Evolutionary conservation across 352 stramenopile genomes (phyloP).

Genomic region (Globisporangium lucens): DNA sequence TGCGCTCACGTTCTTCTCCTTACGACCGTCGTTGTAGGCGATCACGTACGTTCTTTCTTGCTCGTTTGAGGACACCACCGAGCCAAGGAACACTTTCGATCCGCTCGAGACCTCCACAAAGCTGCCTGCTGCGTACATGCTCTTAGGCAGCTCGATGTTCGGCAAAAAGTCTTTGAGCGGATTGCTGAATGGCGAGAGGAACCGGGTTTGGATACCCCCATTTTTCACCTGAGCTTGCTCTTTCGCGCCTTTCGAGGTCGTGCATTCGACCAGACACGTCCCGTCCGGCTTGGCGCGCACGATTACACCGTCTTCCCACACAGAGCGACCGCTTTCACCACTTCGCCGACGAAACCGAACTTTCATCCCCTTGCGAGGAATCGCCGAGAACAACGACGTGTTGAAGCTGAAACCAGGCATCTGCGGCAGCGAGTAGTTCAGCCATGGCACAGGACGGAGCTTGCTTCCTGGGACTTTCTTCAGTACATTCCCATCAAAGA

Average conservation of each 20-base stretch:
- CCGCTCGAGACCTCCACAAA: constrained; percentile 50
- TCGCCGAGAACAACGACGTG: constrained; percentile 22
- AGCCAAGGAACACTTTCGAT: constrained; percentile 43
- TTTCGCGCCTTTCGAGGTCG: constrained; percentile 26
- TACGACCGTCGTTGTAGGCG: constrained; percentile 50
- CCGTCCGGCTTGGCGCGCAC: constrained; percentile 43
- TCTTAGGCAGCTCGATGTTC: constrained; percentile 26
- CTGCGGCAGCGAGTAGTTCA: constrained; percentile 39
- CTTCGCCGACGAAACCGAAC: constrained; percentile 43
- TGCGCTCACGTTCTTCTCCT: constrained; percentile 49
- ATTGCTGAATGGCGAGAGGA: constrained; percentile 31
- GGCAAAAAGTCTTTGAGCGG: constrained; percentile 27
- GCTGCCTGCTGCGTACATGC: constrained; percentile 34
- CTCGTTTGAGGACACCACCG: constrained; percentile 40
- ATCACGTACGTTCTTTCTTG: constrained; percentile 51
- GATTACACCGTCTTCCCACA: constrained; percentile 50
- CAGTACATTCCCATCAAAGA: constrained; percentile 39
- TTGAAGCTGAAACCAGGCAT: constrained; percentile 25
- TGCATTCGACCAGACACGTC: constrained; percentile 45
- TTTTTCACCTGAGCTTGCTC: constrained; percentile 48
- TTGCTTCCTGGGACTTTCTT: constrained; percentile 37
- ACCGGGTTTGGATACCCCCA: constrained; percentile 41
- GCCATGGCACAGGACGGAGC: constrained; percentile 46
- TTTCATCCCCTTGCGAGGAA: constrained; percentile 43
- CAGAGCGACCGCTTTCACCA: constrained; percentile 19